Evolutionary conservation across 108 stramenopile species (phyloP), one percentile per base, ranked within the genome.

Genomic region (Aurantiochytrium sp.): DNA sequence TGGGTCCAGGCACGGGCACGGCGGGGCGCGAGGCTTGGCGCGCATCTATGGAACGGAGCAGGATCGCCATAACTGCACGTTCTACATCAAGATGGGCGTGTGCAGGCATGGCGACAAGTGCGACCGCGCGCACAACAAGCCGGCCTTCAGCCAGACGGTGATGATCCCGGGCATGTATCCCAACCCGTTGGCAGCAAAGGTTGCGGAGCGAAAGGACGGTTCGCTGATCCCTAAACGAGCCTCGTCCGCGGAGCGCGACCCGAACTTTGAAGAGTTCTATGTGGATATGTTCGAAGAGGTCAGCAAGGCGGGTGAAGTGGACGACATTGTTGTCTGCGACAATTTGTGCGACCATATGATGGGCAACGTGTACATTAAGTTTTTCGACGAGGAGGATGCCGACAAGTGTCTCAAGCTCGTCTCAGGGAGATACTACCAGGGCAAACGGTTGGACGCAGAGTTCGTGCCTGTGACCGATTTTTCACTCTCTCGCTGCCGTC

Each of bases 281-380:
- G 90, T 91, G 87, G 95, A 96, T 57, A 83, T 97, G 87, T 96
- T 90, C 88, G 87, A 93, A 91, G 98, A 99, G 93, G 91, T 98
- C 44, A 92, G 92, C 90, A 98, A 98, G 92, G 98, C 96, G 90
- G 99, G 99, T 43, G 90, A 95, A 60, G 91, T 99, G 60, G 98
- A 98, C 57, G 97, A 95, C 55, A 89, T 99, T 58, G 94, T 97
- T 83, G 96, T 99, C 19, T 97, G 96, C 92, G 98, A 99, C 91
- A 99, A 99, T 90, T 88, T 99, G 25, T 97, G 98, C 58, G 99
- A 99, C 93, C 98, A 99, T 92, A 96, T 99, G 97, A 95, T 99
- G 58, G 97, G 97, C 6, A 95, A 97, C 89, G 95, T 96, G 25
- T 99, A 98, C 89, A 94, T 94, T 87, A 97, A 98, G 92, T 99